These are phyloP conservation scores for Mimosa bimucronata DNA, from an alignment of 306 rosid species.

Conservation along the genomic window DNA sequence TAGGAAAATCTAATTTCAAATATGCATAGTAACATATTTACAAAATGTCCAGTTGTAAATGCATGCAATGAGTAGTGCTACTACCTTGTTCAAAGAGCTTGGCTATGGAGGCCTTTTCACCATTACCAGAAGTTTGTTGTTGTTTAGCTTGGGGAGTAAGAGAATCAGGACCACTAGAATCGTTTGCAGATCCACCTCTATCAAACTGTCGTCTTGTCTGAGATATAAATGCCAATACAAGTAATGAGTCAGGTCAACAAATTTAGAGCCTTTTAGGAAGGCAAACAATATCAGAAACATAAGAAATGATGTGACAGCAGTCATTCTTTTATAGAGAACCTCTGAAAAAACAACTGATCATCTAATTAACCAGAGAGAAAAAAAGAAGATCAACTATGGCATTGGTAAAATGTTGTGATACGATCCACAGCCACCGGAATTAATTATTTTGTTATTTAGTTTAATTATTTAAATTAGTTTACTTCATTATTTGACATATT, in stretches of 20 bases:
- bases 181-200: constrained; percentile 57
- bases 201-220: constrained; percentile 74
- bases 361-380: background rate
- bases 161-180: constrained; percentile 61
- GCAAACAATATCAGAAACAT: constrained; percentile 24
- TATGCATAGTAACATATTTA: constrained; percentile 21
- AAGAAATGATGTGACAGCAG: constrained; percentile 16
- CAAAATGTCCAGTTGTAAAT: constrained; percentile 25
- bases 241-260: constrained; percentile 13
- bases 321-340: constrained; percentile 30
- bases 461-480: too few species aligned
- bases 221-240: constrained; percentile 21
- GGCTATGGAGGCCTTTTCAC: constrained; percentile 88
- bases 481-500: too few species aligned
- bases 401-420: constrained; percentile 12
- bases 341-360: constrained; percentile 27
- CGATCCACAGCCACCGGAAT: too few species aligned
- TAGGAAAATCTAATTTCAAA: constrained; percentile 39
- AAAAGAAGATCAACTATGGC: background rate
- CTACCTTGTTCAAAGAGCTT: constrained; percentile 99
- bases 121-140: constrained; percentile 69
- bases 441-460: too few species aligned
- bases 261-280: background rate
- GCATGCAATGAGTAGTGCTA: constrained; percentile 46
- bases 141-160: constrained; percentile 69